phyloP scores from a whole-genome alignment of 2,329 filamentous ascomycete genomes.

The Exutisphaerella laricina region DNA sequence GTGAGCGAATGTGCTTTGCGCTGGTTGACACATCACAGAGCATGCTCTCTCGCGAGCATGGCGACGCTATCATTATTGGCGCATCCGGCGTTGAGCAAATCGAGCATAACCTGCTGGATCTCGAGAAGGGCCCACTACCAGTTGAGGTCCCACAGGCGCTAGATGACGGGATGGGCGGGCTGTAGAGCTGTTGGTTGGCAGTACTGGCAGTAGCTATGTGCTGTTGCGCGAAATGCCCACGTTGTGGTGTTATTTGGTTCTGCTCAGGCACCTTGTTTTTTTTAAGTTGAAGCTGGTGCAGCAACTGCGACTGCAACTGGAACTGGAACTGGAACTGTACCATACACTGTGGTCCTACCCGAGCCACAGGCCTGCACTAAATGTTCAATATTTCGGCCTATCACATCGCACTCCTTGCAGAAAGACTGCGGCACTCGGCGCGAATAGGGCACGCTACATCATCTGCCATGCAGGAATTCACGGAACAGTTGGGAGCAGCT shows the following conservation, averaged over 20 bases:
- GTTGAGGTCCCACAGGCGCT: conserved; percentile 38
- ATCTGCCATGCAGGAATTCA: too few relatives aligned
- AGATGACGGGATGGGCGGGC: conserved; percentile 34
- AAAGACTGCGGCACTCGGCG: too few relatives aligned
- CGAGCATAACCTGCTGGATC: conserved; percentile 35
- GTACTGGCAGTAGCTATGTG: conserved; percentile 4
- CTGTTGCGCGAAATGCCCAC: too few relatives aligned
- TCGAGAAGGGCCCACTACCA: conserved; percentile 39
- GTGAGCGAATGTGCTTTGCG: conserved; percentile 65
- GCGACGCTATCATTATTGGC: conserved; percentile 39
- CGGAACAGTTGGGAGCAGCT: too few relatives aligned
- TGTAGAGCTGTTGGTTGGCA: not conserved
- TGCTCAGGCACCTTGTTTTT: not conserved
- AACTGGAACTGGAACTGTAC: too few relatives aligned
- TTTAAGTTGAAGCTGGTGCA: conserved; percentile 1
- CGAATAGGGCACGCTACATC: too few relatives aligned
- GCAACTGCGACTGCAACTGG: not conserved
- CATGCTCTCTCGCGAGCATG: conserved; percentile 40
- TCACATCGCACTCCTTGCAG: too few relatives aligned
- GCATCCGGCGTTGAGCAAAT: conserved; percentile 36
- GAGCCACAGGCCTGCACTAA: too few relatives aligned
- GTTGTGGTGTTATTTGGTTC: not conserved
- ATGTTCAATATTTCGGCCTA: too few relatives aligned
- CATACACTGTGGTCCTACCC: too few relatives aligned
- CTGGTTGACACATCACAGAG: conserved; percentile 69